Conservation (phyloP, 2,329 filamentous ascomycete genomes). For the Mariannaea sp. region DNA sequence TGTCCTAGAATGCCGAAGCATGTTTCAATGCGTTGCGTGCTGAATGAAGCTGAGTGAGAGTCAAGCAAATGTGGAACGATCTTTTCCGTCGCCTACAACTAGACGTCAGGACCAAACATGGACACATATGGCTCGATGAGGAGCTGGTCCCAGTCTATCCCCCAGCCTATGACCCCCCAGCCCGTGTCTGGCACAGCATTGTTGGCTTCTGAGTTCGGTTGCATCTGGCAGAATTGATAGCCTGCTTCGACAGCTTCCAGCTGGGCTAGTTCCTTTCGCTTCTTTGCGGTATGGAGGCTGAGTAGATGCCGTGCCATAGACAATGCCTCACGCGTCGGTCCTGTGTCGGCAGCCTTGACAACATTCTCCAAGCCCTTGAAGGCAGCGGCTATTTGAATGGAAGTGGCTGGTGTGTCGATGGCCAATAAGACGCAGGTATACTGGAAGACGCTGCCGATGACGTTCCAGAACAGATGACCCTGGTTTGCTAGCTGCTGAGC, state of each 20-base stretch:
- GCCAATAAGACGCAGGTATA: slow-evolving; percentile 31
- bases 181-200: slow-evolving; percentile 14
- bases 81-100: slow-evolving; percentile 13
- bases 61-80: slow-evolving; percentile 7
- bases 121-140: slow-evolving; percentile 29
- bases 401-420: slow-evolving; percentile 27
- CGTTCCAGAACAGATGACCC: slow-evolving; percentile 32
- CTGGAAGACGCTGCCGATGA: slow-evolving; percentile 33
- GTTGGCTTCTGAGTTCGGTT: slow-evolving; percentile 7
- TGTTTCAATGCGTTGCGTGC: slow-evolving; percentile 1
- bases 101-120: slow-evolving; percentile 25
- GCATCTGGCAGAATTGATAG: slow-evolving; percentile 14
- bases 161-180: slow-evolving; percentile 12
- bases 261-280: slow-evolving; percentile 26
- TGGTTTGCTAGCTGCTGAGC: slow-evolving; percentile 24
- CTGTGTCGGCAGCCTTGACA: slow-evolving; percentile 24
- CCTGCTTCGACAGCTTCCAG: slow-evolving; percentile 28
- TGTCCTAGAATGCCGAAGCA: background rate
- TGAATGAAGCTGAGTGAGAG: slow-evolving; percentile 1
- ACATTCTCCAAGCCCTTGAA: slow-evolving; percentile 28
- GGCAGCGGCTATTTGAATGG: slow-evolving; percentile 14
- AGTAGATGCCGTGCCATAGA: slow-evolving; percentile 29
- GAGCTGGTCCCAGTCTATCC: slow-evolving; percentile 28
- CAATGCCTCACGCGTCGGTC: slow-evolving; percentile 28
- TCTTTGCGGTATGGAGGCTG: slow-evolving; percentile 24